These are phyloP conservation scores for Bromus sterilis DNA, from an alignment of 176 grass and related monocot species.

Conservation along the genomic window DNA sequence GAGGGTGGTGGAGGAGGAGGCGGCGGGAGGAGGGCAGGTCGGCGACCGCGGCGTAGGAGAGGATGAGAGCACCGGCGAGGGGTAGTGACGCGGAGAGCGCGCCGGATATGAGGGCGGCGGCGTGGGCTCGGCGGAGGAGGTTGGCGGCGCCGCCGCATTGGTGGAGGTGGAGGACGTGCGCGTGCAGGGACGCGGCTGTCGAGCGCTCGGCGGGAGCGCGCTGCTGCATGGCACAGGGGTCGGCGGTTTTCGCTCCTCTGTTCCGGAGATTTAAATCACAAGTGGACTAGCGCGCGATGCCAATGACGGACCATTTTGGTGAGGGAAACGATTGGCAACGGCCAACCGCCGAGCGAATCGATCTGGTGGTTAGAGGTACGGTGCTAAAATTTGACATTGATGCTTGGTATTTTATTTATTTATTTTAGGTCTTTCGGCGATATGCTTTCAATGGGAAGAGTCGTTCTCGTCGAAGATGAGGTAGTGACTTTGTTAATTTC, in stretches of 20 bases:
- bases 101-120: slow-evolving; percentile 33
- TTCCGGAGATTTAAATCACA: not conserved
- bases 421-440: too few species aligned
- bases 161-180: slow-evolving; percentile 38
- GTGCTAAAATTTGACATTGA: too few species aligned
- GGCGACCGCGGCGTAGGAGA: slow-evolving; percentile 48
- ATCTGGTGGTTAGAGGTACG: too few species aligned
- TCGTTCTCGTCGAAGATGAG: too few species aligned
- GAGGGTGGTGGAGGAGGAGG: slow-evolving; percentile 37
- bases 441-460: too few species aligned
- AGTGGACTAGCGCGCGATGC: too few species aligned
- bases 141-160: slow-evolving; percentile 3
- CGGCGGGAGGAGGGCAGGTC: slow-evolving; percentile 38
- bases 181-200: slow-evolving; percentile 27
- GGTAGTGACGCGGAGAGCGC: slow-evolving; percentile 35
- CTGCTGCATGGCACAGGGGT: not conserved
- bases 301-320: not conserved
- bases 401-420: too few species aligned
- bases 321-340: too few species aligned
- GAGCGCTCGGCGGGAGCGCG: not conserved
- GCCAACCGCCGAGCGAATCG: too few species aligned
- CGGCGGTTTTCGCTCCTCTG: not conserved
- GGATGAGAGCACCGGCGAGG: slow-evolving; percentile 45
- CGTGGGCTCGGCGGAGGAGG: slow-evolving; percentile 29
- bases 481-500: too few species aligned